phyloP scores from a whole-genome alignment of 306 rosid species.

The Lathyrus oleraceus region DNA sequence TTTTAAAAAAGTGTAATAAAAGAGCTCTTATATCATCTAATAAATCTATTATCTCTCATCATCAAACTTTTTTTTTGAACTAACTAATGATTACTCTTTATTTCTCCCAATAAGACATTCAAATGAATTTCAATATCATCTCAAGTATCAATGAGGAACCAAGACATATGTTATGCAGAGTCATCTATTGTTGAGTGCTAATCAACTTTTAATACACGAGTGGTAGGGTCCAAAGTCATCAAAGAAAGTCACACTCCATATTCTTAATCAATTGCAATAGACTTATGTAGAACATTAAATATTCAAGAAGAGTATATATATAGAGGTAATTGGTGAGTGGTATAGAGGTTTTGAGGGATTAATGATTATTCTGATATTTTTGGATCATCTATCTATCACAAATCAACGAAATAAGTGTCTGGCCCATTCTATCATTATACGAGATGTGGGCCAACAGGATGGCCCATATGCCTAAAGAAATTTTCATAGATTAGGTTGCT shows the following conservation, averaged over 20 bases:
- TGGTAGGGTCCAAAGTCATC: constrained; percentile 11
- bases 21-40: background rate
- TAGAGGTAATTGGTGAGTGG: background rate
- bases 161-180: background rate
- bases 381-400: background rate
- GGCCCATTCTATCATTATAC: background rate
- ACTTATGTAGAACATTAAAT: background rate
- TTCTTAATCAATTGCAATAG: background rate
- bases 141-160: constrained; percentile 1
- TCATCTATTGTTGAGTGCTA: background rate
- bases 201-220: constrained; percentile 15
- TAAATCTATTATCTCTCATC: background rate
- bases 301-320: background rate
- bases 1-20: no score
- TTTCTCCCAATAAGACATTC: background rate
- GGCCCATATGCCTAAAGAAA: background rate
- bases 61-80: background rate
- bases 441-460: background rate
- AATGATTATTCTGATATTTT: background rate
- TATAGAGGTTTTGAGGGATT: background rate
- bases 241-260: constrained; percentile 12
- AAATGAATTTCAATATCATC: constrained; percentile 13
- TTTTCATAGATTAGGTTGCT: background rate
- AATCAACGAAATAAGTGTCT: background rate
- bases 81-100: background rate